Conservation (phyloP, 208 protist genomes). For the Herpetomonas tarakana region DNA sequence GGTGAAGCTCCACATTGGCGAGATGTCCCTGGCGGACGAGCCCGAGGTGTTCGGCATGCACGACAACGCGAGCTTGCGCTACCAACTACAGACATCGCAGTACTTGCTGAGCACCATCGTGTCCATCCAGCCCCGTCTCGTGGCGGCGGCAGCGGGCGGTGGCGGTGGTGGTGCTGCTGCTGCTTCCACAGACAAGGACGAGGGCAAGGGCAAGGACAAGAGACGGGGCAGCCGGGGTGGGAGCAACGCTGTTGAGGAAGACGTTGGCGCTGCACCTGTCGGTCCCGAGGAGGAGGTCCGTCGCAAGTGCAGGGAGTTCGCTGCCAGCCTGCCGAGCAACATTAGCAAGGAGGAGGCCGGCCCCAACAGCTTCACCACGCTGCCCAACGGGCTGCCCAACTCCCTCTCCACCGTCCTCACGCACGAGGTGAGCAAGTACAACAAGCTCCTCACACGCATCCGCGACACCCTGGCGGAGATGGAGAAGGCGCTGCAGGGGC, state of each 20-base stretch:
- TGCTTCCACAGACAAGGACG: constrained; percentile 6
- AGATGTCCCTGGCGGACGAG: constrained; percentile 89
- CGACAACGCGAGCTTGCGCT: constrained; percentile 96
- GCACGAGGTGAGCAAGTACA: constrained; percentile 97
- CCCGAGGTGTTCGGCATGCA: constrained; percentile 98
- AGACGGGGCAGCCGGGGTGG: neutral
- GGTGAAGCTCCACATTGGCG: constrained; percentile 78
- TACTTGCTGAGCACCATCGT: constrained; percentile 91
- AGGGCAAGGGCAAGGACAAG: constrained; percentile 1
- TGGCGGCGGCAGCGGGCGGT: constrained; percentile 20
- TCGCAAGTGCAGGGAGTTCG: constrained; percentile 91
- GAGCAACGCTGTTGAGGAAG: neutral
- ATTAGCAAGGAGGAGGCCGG: constrained; percentile 84
- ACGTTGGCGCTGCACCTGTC: neutral
- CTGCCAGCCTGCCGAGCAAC: constrained; percentile 57
- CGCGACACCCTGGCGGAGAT: constrained; percentile 87
- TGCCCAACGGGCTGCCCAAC: constrained; percentile 91
- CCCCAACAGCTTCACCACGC: constrained; percentile 84
- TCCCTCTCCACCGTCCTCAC: constrained; percentile 96
- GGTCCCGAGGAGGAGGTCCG: constrained; percentile 92
- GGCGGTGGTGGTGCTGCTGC: constrained; percentile 16
- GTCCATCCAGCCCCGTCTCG: constrained; percentile 87
- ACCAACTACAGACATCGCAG: constrained; percentile 93
- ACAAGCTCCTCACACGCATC: constrained; percentile 93
- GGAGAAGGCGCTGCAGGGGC: constrained; percentile 94